Evolutionary conservation across 768 basidiomycete genomes (phyloP), one percentile per base, ranked within the genome.

Genomic region (Fomitopsis serialis): DNA sequence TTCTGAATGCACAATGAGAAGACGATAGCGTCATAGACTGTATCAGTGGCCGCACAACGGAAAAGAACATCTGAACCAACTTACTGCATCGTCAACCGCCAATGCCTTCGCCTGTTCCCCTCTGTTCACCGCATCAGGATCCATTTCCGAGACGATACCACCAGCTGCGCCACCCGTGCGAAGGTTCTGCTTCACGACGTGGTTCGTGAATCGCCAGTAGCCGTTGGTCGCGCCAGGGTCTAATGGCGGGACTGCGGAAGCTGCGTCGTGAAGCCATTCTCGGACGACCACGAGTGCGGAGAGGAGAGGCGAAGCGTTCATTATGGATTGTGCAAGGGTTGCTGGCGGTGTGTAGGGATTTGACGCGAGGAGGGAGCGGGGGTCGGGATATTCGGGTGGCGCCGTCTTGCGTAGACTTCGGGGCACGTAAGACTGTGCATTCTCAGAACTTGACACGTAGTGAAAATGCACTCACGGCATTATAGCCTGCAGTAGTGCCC

Each of bases 231-330:
- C 84, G 61, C 89, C 91, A 1, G 85, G 85, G 42, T 77, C 74
- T 27, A 73, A 68, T 0, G 80, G 78, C n/a, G 74, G 53, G 0
- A 82, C 79, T 0, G 86, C 83, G 0, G 84, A 80, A 0, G 89
- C 87, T 0, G 80, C 86, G 40, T 90, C 87, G 56, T 92, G 88
- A 1, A 92, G 75, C 92, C 92, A 94, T 66, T 92, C 89, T n/a
- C 88, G 81, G 8, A 92, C 84, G 42, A 88, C 82, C 44, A 89
- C 75, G 51, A 92, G 87, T 55, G 92, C 91, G 0, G 79, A 69
- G 34, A 92, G 81, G 2, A 85, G 74, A 0, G 80, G 81, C 0
- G 85, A 89, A 2, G 80, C 69, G 45, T 78, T 69, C 75, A 94
- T 78, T 48, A 90, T 80, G 2, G 82, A 78, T 63, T 90, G 85